Evolutionary conservation across 257 asterid species (phyloP), one percentile per base, ranked within the genome.

Genomic region (Nicotiana tabacum): DNA sequence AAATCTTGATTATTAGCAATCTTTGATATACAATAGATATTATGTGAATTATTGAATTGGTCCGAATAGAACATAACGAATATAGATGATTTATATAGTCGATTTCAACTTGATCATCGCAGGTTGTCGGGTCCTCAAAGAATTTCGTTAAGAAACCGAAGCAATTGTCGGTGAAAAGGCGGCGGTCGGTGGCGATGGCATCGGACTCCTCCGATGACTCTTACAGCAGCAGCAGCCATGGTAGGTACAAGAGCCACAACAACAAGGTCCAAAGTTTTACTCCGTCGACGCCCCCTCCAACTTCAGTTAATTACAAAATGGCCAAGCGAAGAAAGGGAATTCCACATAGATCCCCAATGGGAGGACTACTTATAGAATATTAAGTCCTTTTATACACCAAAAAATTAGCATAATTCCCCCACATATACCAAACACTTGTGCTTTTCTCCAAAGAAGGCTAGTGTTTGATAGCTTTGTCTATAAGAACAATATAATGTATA

Each of bases 81-180:
- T 65, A 30, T 13, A 4, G 3, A 24, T 13, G 27, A 74, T 16
- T 51, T 51, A 51, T 76, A 51, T 29, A 29, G 29, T 76, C 17
- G 64, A 76, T 13, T 15, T 4, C 1, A 76, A 51, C 9, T 74
- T 5, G 46, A 7, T 27, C 10, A 51, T 39, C 21, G 29, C 91
- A 91, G 95, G 87, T 89, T 69, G 85, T 85, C 3, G 93, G 95
- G 9, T 84, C 89, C 66, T 89, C 93, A 12, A 84, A 86, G 66
- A 84, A 88, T 39, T 84, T 82, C 6, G 66, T 81, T 58, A 88
- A 81, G 83, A 85, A 83, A 66, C 85, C 64, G 13, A 81, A 29
- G 66, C 39, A 21, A 0, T 51, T 66, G 13, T n/a, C 21, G 6
- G 51, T 27, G 53, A 85, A 37, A 61, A 80, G 72, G 67, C 82